These are phyloP conservation scores for Baorangia bicolor DNA, from an alignment of 768 basidiomycete genomes.

Conservation along the genomic window DNA sequence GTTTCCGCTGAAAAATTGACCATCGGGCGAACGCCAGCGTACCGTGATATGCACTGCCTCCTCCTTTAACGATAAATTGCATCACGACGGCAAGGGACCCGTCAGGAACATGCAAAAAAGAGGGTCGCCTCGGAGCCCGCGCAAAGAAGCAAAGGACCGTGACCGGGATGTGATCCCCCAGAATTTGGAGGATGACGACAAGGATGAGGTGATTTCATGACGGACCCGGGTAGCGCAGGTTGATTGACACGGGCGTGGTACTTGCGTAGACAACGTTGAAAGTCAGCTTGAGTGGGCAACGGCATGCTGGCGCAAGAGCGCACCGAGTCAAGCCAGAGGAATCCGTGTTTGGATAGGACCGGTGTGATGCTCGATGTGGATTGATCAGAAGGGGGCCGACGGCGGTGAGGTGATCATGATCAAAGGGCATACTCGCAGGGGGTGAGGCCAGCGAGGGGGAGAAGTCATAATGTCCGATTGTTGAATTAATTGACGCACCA, in stretches of 20 bases:
- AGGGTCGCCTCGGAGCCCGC: slow-evolving; percentile 34
- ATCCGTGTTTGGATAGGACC: not conserved
- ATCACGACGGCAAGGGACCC: slow-evolving; percentile 24
- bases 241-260: slow-evolving; percentile 16
- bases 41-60: slow-evolving; percentile 21
- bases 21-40: not conserved
- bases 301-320: slow-evolving; percentile 10
- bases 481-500: not conserved
- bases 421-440: not conserved
- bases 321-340: not conserved
- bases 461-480: not conserved
- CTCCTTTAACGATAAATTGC: slow-evolving; percentile 17
- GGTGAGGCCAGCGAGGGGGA: slow-evolving; percentile 4
- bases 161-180: not conserved
- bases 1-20: slow-evolving; percentile 1
- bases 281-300: slow-evolving; percentile 7
- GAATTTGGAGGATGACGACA: slow-evolving; percentile 12
- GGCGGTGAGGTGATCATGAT: slow-evolving; percentile 5
- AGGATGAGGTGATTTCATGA: slow-evolving; percentile 26
- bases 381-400: slow-evolving; percentile 2
- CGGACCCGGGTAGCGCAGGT: slow-evolving; percentile 6
- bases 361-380: not conserved
- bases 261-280: slow-evolving; percentile 5
- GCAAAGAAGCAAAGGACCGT: slow-evolving; percentile 16
- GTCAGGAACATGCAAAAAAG: slow-evolving; percentile 24